phyloP scores from a whole-genome alignment of 805 yeast species.

The Schwanniomyces occidentalis region DNA sequence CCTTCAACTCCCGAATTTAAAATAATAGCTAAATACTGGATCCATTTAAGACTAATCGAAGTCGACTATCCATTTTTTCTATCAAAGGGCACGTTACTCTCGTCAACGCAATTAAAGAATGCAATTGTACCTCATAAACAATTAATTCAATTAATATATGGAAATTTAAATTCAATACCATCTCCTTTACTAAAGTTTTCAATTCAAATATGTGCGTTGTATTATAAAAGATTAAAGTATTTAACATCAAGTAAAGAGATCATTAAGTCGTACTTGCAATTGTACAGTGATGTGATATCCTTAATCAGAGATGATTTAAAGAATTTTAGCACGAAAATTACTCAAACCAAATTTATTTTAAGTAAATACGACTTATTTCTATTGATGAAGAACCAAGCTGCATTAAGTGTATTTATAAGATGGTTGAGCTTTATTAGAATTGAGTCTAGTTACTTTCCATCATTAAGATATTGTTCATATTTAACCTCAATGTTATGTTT shows the following conservation, averaged over 20 bases:
- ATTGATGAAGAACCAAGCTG: constrained; percentile 15
- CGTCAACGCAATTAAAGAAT: constrained; percentile 23
- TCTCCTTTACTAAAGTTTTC: constrained; percentile 9
- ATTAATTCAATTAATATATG: constrained; percentile 17
- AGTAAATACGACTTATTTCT: constrained; percentile 1
- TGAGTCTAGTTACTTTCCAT: constrained; percentile 29
- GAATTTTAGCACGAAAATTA: constrained; percentile 1
- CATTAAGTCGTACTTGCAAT: constrained; percentile 16
- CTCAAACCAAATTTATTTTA: background rate
- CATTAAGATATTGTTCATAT: constrained; percentile 25
- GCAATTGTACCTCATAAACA: constrained; percentile 25
- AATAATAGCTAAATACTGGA: constrained; percentile 23
- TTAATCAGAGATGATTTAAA: constrained; percentile 9
- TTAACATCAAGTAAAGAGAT: constrained; percentile 11
- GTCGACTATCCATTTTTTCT: constrained; percentile 28
- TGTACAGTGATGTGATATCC: constrained; percentile 14
- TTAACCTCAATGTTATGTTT: constrained; percentile 23
- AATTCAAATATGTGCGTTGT: constrained; percentile 17
- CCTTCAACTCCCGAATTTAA: constrained; percentile 13
- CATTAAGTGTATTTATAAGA: constrained; percentile 15
- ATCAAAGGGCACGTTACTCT: constrained; percentile 25
- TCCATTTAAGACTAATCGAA: constrained; percentile 28
- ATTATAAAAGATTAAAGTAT: constrained; percentile 18
- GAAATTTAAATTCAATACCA: constrained; percentile 9
- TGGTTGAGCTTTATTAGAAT: constrained; percentile 29